These are phyloP conservation scores for Yarrowia alimentaria DNA, from an alignment of 805 yeast species.

Conservation along the genomic window DNA sequence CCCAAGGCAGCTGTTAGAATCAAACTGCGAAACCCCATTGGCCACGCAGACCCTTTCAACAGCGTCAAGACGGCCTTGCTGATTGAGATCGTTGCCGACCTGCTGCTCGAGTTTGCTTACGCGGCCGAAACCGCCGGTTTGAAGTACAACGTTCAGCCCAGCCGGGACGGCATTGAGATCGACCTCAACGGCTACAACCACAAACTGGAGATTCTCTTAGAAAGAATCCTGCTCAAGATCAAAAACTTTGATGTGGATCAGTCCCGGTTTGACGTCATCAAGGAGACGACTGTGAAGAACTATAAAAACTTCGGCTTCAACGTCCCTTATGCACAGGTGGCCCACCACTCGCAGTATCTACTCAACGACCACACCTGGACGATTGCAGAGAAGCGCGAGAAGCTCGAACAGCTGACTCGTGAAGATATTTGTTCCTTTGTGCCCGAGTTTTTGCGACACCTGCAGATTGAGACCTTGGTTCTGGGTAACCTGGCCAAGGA, in stretches of 20 bases:
- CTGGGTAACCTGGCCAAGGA: slow-evolving; percentile 66
- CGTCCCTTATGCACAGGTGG: slow-evolving; percentile 77
- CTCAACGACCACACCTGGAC: slow-evolving; percentile 73
- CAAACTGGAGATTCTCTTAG: slow-evolving; percentile 63
- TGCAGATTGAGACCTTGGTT: slow-evolving; percentile 67
- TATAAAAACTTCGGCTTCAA: slow-evolving; percentile 67
- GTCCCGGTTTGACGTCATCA: slow-evolving; percentile 64
- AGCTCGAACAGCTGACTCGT: slow-evolving; percentile 47
- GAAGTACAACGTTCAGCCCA: slow-evolving; percentile 53
- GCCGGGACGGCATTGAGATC: slow-evolving; percentile 69
- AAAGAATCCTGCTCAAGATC: slow-evolving; percentile 57
- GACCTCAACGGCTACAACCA: slow-evolving; percentile 79
- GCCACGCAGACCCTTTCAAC: slow-evolving; percentile 57
- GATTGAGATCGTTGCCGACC: slow-evolving; percentile 71
- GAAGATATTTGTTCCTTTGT: slow-evolving; percentile 53
- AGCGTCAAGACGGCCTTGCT: slow-evolving; percentile 60
- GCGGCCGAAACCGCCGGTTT: slow-evolving; percentile 84
- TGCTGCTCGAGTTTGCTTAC: slow-evolving; percentile 70
- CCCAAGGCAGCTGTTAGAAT: slow-evolving; percentile 78
- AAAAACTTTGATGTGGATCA: slow-evolving; percentile 49
- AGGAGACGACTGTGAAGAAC: slow-evolving; percentile 61
- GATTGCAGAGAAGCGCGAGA: slow-evolving; percentile 57
- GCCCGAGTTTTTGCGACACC: slow-evolving; percentile 54
- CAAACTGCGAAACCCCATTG: slow-evolving; percentile 60
- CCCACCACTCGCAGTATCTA: slow-evolving; percentile 57